These are phyloP conservation scores for Scedosporium minutisporum DNA, from an alignment of 2,329 filamentous ascomycete species.

Conservation along the genomic window DNA sequence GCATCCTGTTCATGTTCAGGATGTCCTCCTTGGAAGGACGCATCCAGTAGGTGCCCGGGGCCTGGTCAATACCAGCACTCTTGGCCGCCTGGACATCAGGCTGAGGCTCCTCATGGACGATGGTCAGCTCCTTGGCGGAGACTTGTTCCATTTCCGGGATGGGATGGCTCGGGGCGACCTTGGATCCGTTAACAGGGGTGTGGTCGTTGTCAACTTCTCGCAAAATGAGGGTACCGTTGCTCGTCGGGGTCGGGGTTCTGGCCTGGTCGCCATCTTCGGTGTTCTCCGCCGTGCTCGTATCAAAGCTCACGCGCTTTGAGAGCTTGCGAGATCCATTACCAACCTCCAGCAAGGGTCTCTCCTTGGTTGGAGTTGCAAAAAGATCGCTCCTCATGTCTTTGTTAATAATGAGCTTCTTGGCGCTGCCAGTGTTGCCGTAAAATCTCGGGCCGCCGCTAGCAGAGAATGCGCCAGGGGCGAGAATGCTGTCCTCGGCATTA, in stretches of 20 bases:
- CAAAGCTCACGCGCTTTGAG: conserved; percentile 88
- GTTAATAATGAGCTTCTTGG: conserved; percentile 92
- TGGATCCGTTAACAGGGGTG: conserved; percentile 13
- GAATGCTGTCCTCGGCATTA: conserved; percentile 74
- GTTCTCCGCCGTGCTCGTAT: conserved; percentile 50
- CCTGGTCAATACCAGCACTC: conserved; percentile 26
- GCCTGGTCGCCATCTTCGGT: conserved; percentile 30
- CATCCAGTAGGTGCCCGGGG: conserved; percentile 80
- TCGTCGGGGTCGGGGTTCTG: conserved; percentile 30
- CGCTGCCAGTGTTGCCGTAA: conserved; percentile 52
- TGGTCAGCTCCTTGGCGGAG: conserved; percentile 65
- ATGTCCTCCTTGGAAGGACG: conserved; percentile 66
- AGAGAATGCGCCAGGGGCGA: conserved; percentile 78
- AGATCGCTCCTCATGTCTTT: conserved; percentile 69
- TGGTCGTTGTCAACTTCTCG: conserved; percentile 18
- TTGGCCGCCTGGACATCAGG: conserved; percentile 16
- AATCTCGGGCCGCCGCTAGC: conserved; percentile 53
- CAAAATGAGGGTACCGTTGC: conserved; percentile 18
- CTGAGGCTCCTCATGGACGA: conserved; percentile 63
- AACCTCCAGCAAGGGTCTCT: conserved; percentile 30
- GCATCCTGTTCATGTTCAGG: conserved; percentile 66
- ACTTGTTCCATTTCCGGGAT: conserved; percentile 61
- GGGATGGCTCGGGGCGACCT: conserved; percentile 14
- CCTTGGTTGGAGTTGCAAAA: conserved; percentile 51
- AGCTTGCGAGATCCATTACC: conserved; percentile 39